These are phyloP conservation scores for Flaveria sonorensis DNA, from an alignment of 129 eudicot genomes.

Conservation along the genomic window DNA sequence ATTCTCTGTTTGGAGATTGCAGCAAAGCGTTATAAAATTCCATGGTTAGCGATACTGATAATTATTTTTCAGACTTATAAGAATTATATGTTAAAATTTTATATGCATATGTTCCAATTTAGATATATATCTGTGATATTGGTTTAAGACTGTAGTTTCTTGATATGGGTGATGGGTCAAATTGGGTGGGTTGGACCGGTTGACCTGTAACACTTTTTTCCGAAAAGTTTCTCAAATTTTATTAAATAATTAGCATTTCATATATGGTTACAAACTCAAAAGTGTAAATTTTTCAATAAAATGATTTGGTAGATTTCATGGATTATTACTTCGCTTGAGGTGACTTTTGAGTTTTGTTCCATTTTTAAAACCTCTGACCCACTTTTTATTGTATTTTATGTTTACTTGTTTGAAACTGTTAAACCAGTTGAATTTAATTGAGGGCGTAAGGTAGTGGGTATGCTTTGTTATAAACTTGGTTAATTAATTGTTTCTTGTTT, in stretches of 20 bases:
- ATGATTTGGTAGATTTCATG: not conserved
- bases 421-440: not conserved
- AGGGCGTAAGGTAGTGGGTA: not conserved
- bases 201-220: not conserved
- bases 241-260: not conserved
- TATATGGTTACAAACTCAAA: not conserved
- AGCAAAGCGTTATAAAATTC: constrained; percentile 85
- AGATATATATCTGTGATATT: not conserved
- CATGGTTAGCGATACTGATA: constrained; percentile 56
- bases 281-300: not conserved
- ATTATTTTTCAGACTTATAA: constrained; percentile 6
- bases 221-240: not conserved
- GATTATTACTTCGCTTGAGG: not conserved
- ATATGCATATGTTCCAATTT: not conserved
- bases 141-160: not conserved
- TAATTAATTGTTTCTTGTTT: constrained; percentile 1
- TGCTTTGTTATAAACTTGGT: not conserved
- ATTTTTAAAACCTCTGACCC: not conserved
- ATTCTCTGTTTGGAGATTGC: constrained; percentile 85
- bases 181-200: not conserved
- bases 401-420: not conserved
- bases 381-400: not conserved
- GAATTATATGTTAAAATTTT: not conserved
- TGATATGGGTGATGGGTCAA: not conserved
- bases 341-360: not conserved